Evolutionary conservation across 768 basidiomycete genomes (phyloP).

Genomic region (Auricularia sp.): DNA sequence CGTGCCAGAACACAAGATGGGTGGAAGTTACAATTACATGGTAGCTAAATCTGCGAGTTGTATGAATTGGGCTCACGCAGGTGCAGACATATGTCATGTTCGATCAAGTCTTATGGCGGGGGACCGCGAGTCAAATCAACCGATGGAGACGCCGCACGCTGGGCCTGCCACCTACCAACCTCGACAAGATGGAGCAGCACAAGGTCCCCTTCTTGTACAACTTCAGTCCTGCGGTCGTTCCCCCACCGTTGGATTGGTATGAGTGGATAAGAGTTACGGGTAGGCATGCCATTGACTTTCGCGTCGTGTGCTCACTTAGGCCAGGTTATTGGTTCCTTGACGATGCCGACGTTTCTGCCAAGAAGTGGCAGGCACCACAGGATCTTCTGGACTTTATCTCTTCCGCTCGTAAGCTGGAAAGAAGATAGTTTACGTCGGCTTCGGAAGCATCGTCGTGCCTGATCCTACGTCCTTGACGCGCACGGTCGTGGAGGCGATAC

Average conservation of each 20-base stretch:
- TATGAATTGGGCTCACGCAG: not conserved
- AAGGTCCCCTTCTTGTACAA: slow-evolving; percentile 98
- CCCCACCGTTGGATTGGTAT: slow-evolving; percentile 94
- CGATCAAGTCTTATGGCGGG: slow-evolving; percentile 96
- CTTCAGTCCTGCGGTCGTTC: slow-evolving; percentile 84
- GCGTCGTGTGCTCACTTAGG: not conserved
- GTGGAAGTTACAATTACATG: slow-evolving; percentile 98
- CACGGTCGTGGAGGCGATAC: slow-evolving; percentile 80
- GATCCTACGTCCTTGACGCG: slow-evolving; percentile 90
- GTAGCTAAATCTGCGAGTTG: slow-evolving; percentile 28
- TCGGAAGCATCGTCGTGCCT: slow-evolving; percentile 93
- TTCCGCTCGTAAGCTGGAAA: slow-evolving; percentile 59
- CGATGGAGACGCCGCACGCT: slow-evolving; percentile 78
- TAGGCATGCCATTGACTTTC: slow-evolving; percentile 17
- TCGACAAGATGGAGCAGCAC: slow-evolving; percentile 95
- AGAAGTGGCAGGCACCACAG: slow-evolving; percentile 81
- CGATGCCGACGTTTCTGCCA: slow-evolving; percentile 78
- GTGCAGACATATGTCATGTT: slow-evolving; percentile 87
- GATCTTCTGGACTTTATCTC: slow-evolving; percentile 78
- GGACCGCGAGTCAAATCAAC: slow-evolving; percentile 88
- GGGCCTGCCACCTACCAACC: slow-evolving; percentile 65
- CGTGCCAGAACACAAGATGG: slow-evolving; percentile 96
- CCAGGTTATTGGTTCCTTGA: slow-evolving; percentile 96
- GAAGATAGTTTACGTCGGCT: slow-evolving; percentile 96
- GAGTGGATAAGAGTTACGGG: slow-evolving; percentile 96